phyloP scores from a whole-genome alignment of 2,329 filamentous ascomycete genomes.

The Torrubiellomyces zombiae region DNA sequence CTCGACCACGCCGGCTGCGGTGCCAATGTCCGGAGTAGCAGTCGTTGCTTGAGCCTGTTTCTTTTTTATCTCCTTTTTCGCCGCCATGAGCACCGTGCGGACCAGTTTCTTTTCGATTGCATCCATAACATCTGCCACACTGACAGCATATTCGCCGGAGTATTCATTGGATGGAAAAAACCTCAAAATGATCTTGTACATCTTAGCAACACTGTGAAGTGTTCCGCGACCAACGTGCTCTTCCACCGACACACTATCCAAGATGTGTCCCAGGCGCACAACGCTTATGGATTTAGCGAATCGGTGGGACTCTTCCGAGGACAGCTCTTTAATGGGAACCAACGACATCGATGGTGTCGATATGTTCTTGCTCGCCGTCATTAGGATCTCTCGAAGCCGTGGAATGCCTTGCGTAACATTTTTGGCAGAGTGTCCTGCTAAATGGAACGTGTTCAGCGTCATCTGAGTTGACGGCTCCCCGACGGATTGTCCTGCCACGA shows the following conservation, averaged over 20 bases:
- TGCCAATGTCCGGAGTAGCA: conserved; percentile 58
- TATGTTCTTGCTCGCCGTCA: conserved; percentile 84
- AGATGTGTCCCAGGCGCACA: conserved; percentile 65
- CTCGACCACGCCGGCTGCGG: conserved; percentile 35
- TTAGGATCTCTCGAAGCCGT: conserved; percentile 89
- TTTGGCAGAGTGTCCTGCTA: conserved; percentile 94
- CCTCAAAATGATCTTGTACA: conserved; percentile 64
- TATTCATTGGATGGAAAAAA: conserved; percentile 83
- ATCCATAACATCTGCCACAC: conserved; percentile 55
- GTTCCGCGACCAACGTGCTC: conserved; percentile 63
- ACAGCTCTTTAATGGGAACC: conserved; percentile 55
- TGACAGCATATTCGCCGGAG: conserved; percentile 69
- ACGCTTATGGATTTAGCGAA: conserved; percentile 90
- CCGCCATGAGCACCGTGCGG: conserved; percentile 50
- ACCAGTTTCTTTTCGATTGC: conserved; percentile 73
- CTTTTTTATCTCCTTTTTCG: conserved; percentile 71
- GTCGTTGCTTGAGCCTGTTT: conserved; percentile 48
- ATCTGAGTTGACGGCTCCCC: conserved; percentile 97
- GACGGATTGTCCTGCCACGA: conserved; percentile 90
- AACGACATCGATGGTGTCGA: conserved; percentile 86
- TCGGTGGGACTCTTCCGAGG: conserved; percentile 48
- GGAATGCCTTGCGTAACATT: conserved; percentile 99
- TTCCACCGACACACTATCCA: conserved; percentile 65
- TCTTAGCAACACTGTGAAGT: conserved; percentile 57
- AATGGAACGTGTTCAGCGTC: conserved; percentile 98